Evolutionary conservation across 176 grass and related monocot species (phyloP).

Genomic region (Raddia guianensis): DNA sequence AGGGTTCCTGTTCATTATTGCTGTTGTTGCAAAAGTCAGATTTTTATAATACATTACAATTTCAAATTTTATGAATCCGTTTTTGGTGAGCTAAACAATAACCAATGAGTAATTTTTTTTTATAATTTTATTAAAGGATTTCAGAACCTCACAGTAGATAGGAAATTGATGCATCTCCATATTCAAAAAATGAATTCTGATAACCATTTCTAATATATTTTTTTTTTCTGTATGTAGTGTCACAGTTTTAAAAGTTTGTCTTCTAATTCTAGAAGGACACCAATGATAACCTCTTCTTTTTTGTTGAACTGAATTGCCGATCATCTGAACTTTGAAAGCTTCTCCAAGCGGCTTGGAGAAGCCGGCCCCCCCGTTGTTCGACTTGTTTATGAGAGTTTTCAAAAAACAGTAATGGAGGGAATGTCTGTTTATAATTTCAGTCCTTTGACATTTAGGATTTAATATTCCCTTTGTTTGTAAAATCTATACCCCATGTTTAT

Average conservation of each 20-base stretch:
- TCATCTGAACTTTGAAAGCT: too few relatives aligned
- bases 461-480: not conserved
- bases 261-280: too few relatives aligned
- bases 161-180: not conserved
- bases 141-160: slow-evolving; percentile 24
- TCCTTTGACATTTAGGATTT: not conserved
- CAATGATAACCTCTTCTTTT: too few relatives aligned
- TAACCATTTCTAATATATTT: not conserved
- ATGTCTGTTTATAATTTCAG: not conserved
- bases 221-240: too few relatives aligned
- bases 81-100: slow-evolving; percentile 22
- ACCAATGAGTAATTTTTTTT: slow-evolving; percentile 2
- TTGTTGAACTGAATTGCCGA: too few relatives aligned
- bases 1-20: not conserved
- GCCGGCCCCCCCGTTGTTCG: too few relatives aligned
- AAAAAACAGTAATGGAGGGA: not conserved
- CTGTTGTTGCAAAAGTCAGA: not conserved
- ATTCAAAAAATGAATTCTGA: not conserved
- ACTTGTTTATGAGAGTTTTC: too few relatives aligned
- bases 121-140: slow-evolving; percentile 20
- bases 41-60: not conserved
- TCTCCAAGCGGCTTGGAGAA: too few relatives aligned
- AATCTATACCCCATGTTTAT: not conserved
- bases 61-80: slow-evolving; percentile 29
- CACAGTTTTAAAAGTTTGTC: too few relatives aligned